A percentile compares a stretch with the other conserved stretches of the same genome.
These are phyloP conservation scores for Cercophora scortea DNA, from an alignment of 495 filamentous ascomycete genomes.

Conservation along the genomic window DNA sequence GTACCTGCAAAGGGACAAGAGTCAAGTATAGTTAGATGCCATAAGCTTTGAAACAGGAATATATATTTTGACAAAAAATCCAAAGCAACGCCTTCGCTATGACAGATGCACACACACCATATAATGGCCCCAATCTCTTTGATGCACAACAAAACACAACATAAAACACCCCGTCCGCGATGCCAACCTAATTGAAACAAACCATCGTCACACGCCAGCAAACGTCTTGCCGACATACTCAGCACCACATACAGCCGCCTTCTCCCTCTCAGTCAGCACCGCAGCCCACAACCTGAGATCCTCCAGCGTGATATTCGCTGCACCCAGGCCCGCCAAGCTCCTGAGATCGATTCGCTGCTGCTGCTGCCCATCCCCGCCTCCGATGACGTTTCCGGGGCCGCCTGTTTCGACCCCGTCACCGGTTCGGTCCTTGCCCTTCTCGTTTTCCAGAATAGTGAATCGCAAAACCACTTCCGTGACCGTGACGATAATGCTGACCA, in stretches of 20 bases:
- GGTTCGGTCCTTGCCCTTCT: constrained; percentile 20
- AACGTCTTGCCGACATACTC: constrained; percentile 36
- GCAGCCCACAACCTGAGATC: constrained; percentile 28
- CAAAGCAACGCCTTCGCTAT: too few relatives aligned
- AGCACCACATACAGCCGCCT: constrained; percentile 37
- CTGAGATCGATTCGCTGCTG: constrained; percentile 11
- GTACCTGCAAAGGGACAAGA: too few relatives aligned
- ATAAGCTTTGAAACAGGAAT: too few relatives aligned
- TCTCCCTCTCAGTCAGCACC: constrained; percentile 30
- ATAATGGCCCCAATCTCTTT: too few relatives aligned
- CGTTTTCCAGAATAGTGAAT: constrained; percentile 64
- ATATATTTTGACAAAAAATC: too few relatives aligned
- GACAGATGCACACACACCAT: too few relatives aligned
- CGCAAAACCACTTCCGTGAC: constrained; percentile 80
- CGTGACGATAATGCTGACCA: constrained; percentile 85
- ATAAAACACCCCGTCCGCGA: too few relatives aligned
- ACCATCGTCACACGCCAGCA: constrained; percentile 19
- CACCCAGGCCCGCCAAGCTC: constrained; percentile 7
- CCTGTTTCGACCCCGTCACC: background rate
- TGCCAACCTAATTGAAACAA: background rate
- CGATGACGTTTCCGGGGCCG: constrained; percentile 9
- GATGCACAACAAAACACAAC: too few relatives aligned
- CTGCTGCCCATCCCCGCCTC: constrained; percentile 3
- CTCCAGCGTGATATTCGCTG: constrained; percentile 32
- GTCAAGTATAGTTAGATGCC: too few relatives aligned